Evolutionary conservation across 2,329 filamentous ascomycete genomes (phyloP).

Genomic region (Arachnomyces sp.): DNA sequence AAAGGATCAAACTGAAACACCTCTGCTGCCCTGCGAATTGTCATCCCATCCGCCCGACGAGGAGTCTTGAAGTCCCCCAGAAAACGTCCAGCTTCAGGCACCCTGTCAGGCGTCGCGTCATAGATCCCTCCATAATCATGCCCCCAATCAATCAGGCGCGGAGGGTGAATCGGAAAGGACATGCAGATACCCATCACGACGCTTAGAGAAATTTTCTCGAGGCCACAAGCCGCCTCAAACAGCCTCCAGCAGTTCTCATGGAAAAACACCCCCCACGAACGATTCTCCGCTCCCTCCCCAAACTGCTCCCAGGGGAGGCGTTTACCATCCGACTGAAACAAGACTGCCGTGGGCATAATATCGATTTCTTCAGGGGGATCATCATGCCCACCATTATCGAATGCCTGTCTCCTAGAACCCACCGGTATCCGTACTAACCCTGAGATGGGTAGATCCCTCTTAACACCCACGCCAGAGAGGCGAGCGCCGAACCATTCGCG

Average conservation of each 20-base stretch:
- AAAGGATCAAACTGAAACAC: neutral
- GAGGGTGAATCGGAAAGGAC: neutral
- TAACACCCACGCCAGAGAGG: neutral
- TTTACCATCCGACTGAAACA: no score
- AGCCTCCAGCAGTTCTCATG: conserved; percentile 1
- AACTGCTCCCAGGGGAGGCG: no score
- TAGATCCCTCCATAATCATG: neutral
- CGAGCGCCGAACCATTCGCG: neutral
- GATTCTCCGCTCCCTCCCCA: no score
- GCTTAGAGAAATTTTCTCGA: neutral
- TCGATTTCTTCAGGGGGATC: no score
- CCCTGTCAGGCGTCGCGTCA: neutral
- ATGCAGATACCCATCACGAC: neutral
- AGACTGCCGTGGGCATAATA: no score
- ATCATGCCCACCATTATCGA: no score
- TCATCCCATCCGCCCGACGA: no score
- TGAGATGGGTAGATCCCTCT: no score
- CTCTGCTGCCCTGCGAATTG: no score
- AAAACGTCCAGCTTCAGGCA: neutral
- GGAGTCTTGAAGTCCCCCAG: no score
- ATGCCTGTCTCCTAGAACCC: no score
- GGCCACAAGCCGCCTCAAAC: neutral
- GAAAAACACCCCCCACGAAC: neutral
- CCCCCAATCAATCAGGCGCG: neutral
- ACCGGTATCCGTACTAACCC: no score